Base-by-base conservation (phyloP, 2,329 filamentous ascomycete genomes). In the Nigrograna mackinnonii region DNA sequence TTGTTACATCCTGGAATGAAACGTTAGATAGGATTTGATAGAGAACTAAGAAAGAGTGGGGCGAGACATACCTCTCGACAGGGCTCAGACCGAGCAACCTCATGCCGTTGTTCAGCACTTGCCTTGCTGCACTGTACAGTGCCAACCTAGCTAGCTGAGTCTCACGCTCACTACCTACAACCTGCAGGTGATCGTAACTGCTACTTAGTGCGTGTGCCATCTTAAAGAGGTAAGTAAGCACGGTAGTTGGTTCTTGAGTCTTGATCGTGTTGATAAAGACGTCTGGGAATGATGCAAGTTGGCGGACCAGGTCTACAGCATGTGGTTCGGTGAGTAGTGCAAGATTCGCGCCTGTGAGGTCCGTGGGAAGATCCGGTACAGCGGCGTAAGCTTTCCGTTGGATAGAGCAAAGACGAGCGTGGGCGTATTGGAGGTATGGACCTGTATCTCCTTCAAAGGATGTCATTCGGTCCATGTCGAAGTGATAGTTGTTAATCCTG, bases 391-490 rank as follows among this genome's bases (percentile, higher is more conserved):
- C 78, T 66, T 82, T 84, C 61, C 82, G 79, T 52, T 58, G 52
- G 36, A 68, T 67, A 37, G 57, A 63, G 54, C 63, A 67, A 35
- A 68, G 59, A 41, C 63, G 63, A 3, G 62, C 63, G 46, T 84
- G 67, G 73, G 88, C 88, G 62, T 91, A 91, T 73, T 95, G 89
- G 32, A 95, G 79, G 67, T 91, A 91, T 11, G 88, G 87, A 6
- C 89, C 89, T 2, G 89, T 94, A 67, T 92, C 88, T 31, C 88
- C 88, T 70, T 94, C 88, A 53, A 91, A 91, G 3, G 85, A 88
- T 6, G 84, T 87, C 86, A 94, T 91, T 52, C 82, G 79, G 45
- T 89, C 83, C 77, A 91, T 84, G 72, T 91, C 85, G 71, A 92
- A 91, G 43, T 79, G 75, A 68, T 87, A 84, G 57, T 81, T 79